Evolutionary conservation across 352 stramenopile genomes (phyloP).

Genomic region (Phytophthora parvispora): DNA sequence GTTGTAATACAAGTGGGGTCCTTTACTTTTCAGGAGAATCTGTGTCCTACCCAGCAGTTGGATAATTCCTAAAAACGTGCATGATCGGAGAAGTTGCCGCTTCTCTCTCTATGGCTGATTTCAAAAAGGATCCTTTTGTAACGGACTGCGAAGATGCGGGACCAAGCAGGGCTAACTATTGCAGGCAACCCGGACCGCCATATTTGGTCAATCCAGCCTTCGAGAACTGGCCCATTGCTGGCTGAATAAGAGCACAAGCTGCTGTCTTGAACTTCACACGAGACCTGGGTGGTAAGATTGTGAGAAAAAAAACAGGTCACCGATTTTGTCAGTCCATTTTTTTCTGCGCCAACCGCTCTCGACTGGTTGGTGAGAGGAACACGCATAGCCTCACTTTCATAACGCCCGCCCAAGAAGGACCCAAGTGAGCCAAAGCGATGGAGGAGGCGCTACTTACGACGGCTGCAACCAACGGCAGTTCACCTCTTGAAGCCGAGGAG

Average conservation of each 20-base stretch:
- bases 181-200: too few species aligned
- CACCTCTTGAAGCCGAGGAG: background rate
- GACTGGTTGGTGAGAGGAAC: background rate
- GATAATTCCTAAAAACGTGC: too few species aligned
- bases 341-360: slow-evolving; percentile 3
- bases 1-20: too few species aligned
- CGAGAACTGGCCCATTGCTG: too few species aligned
- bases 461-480: background rate
- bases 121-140: too few species aligned
- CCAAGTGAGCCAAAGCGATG: slow-evolving; percentile 3
- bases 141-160: background rate
- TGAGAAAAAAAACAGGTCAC: background rate
- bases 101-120: too few species aligned
- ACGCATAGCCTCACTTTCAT: slow-evolving; percentile 3
- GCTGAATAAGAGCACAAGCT: too few species aligned
- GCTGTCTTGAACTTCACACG: background rate
- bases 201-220: too few species aligned
- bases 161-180: background rate
- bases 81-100: too few species aligned
- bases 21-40: too few species aligned
- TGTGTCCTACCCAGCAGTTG: too few species aligned
- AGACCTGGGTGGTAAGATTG: background rate
- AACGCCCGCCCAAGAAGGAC: slow-evolving; percentile 8
- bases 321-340: slow-evolving; percentile 17
- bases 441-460: background rate